A percentile compares a stretch with the other conserved stretches of the same genome.
These are phyloP conservation scores for Fraxinus velutina DNA, from an alignment of 305 asterid species.

Conservation along the genomic window DNA sequence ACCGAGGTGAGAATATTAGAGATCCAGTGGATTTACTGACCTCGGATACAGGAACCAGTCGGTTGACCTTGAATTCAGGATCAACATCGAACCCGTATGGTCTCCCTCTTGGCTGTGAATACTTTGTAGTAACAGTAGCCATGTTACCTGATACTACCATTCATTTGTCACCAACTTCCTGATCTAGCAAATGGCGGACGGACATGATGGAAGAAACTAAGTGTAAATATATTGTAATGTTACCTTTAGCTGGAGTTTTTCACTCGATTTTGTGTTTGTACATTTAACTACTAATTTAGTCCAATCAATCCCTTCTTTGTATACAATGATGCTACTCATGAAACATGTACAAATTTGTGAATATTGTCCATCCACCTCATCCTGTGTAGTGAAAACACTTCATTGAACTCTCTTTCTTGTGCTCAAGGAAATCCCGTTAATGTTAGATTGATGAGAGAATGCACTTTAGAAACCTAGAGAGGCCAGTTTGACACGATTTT, in stretches of 20 bases:
- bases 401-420: not conserved
- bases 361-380: not conserved
- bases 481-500: not conserved
- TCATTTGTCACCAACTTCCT: constrained; percentile 83
- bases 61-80: constrained; percentile 41
- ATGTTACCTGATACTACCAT: constrained; percentile 86
- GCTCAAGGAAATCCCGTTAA: not conserved
- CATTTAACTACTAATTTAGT: constrained; percentile 38
- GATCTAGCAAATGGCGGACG: constrained; percentile 69
- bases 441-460: not conserved
- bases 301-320: constrained; percentile 36
- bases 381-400: not conserved
- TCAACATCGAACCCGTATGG: constrained; percentile 58
- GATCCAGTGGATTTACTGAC: constrained; percentile 41
- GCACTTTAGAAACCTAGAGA: not conserved
- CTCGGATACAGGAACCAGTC: constrained; percentile 49
- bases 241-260: constrained; percentile 9
- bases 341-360: constrained; percentile 16
- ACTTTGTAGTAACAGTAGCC: constrained; percentile 86
- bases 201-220: constrained; percentile 90
- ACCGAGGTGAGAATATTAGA: constrained; percentile 32
- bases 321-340: constrained; percentile 21
- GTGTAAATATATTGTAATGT: constrained; percentile 37
- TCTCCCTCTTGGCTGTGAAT: constrained; percentile 83
- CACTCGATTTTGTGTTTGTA: constrained; percentile 34